Conservation (phyloP, 768 basidiomycete species). For the Naganishia vaughanmartiniae region DNA sequence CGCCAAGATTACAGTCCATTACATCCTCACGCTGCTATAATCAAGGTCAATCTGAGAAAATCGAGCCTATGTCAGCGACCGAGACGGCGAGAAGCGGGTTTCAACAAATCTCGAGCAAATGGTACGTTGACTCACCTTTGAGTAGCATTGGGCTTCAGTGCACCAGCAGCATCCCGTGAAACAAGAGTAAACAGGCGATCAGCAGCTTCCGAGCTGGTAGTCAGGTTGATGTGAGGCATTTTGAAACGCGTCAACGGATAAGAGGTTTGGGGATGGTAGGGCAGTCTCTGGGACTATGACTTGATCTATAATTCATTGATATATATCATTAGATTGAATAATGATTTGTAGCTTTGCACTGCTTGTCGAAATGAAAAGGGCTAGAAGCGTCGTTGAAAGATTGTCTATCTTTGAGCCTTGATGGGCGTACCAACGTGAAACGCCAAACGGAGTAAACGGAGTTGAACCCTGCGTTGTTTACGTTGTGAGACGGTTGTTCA, state of each 20-base stretch:
- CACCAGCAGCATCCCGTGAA: constrained; percentile 29
- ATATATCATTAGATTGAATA: not conserved
- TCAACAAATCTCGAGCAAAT: too few species aligned
- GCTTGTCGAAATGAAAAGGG: too few species aligned
- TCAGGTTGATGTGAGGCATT: not conserved
- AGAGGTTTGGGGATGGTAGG: not conserved
- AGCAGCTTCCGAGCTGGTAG: not conserved
- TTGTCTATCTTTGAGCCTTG: not conserved
- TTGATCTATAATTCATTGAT: not conserved
- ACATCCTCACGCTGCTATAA: constrained; percentile 41
- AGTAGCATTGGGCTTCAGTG: constrained; percentile 37
- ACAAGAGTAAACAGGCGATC: not conserved
- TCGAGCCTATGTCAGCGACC: not conserved
- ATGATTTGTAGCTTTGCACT: too few species aligned
- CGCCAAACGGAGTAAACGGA: not conserved
- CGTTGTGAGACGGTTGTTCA: not conserved
- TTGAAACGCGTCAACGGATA: not conserved
- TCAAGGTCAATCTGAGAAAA: constrained; percentile 44
- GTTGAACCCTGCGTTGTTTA: not conserved
- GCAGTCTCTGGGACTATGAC: too few species aligned
- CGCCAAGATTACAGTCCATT: not conserved
- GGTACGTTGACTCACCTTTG: constrained; percentile 34
- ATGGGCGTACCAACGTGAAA: not conserved
- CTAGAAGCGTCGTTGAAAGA: too few species aligned
- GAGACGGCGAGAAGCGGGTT: not conserved